phyloP scores from a whole-genome alignment of 2,329 filamentous ascomycete species.

The Microdochium nivale region DNA sequence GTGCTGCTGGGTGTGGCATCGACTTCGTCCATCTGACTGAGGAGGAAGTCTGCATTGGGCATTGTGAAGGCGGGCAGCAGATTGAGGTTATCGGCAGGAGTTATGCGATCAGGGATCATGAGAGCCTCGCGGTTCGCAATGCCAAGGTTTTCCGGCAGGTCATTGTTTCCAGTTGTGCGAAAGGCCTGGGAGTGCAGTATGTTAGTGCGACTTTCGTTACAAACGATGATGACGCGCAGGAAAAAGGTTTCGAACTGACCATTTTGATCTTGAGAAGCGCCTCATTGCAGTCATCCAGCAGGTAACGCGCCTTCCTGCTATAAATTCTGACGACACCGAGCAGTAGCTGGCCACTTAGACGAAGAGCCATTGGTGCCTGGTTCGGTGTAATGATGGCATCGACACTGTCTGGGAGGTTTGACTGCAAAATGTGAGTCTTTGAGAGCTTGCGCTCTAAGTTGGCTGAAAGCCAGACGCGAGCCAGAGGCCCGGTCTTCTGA shows the following conservation, averaged over 20 bases:
- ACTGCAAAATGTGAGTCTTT: constrained; percentile 91
- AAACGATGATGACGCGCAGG: neutral
- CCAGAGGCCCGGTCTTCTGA: constrained; percentile 93
- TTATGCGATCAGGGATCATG: constrained; percentile 85
- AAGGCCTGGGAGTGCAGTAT: constrained; percentile 58
- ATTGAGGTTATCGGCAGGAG: constrained; percentile 75
- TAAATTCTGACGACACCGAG: constrained; percentile 97
- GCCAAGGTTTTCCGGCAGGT: constrained; percentile 76
- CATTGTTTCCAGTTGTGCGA: constrained; percentile 87
- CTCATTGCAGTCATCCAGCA: constrained; percentile 96
- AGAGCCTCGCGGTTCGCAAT: constrained; percentile 78
- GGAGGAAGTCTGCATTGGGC: constrained; percentile 76
- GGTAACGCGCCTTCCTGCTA: constrained; percentile 90
- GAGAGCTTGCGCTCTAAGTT: constrained; percentile 98
- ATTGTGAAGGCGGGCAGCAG: constrained; percentile 55
- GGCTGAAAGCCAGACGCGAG: constrained; percentile 95
- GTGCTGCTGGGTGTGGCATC: constrained; percentile 45
- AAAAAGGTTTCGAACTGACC: constrained; percentile 44
- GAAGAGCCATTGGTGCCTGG: constrained; percentile 89
- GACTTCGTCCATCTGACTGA: constrained; percentile 64
- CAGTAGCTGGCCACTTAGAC: constrained; percentile 86
- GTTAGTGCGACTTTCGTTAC: constrained; percentile 17
- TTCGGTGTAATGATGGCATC: constrained; percentile 89
- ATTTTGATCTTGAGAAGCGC: constrained; percentile 97
- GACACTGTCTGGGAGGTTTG: constrained; percentile 90